Conservation (phyloP, 208 protist species). For the Leptomonas seymouri region DNA sequence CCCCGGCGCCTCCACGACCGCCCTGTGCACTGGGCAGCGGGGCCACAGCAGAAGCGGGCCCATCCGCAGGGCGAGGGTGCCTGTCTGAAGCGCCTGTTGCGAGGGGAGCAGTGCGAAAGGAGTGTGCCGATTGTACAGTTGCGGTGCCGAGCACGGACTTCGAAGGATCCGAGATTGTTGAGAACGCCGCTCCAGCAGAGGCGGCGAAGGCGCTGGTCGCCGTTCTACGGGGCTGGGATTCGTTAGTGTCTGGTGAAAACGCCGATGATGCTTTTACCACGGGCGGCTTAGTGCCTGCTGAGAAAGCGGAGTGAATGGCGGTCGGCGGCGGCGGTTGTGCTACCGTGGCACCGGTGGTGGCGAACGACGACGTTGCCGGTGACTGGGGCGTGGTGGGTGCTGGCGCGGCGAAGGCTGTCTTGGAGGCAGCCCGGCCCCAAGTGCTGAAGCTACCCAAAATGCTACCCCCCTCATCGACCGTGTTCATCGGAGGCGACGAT, state of each 20-base stretch:
- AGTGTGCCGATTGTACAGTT: neutral
- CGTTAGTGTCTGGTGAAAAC: neutral
- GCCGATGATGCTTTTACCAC: neutral
- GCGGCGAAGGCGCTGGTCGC: neutral
- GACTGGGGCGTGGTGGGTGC: too few relatives aligned
- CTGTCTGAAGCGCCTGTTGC: too few relatives aligned
- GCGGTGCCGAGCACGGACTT: slow-evolving; percentile 1
- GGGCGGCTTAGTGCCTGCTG: neutral
- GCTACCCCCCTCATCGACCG: too few relatives aligned
- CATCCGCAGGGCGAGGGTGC: too few relatives aligned
- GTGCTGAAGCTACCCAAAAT: too few relatives aligned
- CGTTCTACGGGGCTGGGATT: neutral
- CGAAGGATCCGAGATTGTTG: neutral
- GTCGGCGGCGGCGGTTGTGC: too few relatives aligned
- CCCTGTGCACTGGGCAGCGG: neutral
- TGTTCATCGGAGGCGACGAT: neutral
- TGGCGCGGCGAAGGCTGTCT: too few relatives aligned
- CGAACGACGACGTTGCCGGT: neutral
- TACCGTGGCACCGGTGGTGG: neutral
- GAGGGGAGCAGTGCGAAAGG: neutral
- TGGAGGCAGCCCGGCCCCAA: too few relatives aligned
- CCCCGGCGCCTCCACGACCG: slow-evolving; percentile 2
- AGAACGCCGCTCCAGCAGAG: neutral
- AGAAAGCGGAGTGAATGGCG: neutral
- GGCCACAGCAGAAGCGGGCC: neutral